Percentiles rank a stretch among this genome's conserved stretches.
Evolutionary conservation across 2,329 filamentous ascomycete species (phyloP).

Genomic region (Dactylellina parvicollis): DNA sequence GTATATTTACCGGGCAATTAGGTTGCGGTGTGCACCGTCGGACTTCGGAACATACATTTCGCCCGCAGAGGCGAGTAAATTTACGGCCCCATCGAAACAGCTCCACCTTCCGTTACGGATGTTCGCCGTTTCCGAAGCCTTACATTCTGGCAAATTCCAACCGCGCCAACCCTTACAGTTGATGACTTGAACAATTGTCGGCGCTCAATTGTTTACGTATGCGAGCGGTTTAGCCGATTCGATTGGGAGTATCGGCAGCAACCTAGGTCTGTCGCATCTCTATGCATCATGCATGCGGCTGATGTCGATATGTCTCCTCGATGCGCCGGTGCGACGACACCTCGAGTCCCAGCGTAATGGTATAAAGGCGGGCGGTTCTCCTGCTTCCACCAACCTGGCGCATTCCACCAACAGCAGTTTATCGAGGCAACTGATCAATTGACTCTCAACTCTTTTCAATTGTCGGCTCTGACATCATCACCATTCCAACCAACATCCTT

Average conservation of each 20-base stretch:
- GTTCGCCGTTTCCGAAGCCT: too few relatives aligned
- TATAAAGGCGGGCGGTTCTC: constrained; percentile 10
- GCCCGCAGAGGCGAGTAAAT: neutral
- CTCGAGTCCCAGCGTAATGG: too few relatives aligned
- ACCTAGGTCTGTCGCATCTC: neutral
- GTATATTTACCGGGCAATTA: neutral
- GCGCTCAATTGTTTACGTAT: neutral
- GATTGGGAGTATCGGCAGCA: neutral
- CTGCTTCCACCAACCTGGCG: too few relatives aligned
- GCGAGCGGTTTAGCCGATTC: constrained; percentile 1
- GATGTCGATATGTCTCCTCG: neutral
- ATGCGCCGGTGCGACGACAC: too few relatives aligned
- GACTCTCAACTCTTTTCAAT: too few relatives aligned
- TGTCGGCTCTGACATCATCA: too few relatives aligned
- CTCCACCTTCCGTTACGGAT: neutral
- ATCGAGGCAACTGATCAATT: too few relatives aligned
- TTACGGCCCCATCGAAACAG: neutral
- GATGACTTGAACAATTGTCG: neutral
- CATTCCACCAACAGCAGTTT: too few relatives aligned
- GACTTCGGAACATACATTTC: constrained; percentile 12
- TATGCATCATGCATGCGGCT: neutral
- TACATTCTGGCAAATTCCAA: neutral
- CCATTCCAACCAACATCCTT: too few relatives aligned
- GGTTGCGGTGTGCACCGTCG: neutral
- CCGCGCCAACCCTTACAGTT: neutral